Percentiles rank a stretch among this genome's conserved stretches.
These are phyloP conservation scores for Knoxia roxburghii DNA, from an alignment of 257 asterid genomes.

Conservation along the genomic window DNA sequence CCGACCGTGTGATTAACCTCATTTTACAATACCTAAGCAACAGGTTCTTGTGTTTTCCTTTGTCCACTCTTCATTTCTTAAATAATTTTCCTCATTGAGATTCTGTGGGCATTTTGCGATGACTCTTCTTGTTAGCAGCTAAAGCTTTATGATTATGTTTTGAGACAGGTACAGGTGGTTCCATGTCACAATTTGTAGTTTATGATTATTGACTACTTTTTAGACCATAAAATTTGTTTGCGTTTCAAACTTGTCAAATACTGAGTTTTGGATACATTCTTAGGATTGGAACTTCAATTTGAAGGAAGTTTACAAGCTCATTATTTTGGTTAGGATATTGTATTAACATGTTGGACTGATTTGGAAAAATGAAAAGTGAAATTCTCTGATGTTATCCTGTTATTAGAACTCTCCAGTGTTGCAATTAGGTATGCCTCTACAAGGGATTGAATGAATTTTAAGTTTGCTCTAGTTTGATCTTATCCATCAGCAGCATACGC, in stretches of 20 bases:
- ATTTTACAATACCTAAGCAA: constrained; percentile 86
- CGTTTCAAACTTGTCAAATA: neutral
- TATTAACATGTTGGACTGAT: neutral
- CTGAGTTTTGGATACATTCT: neutral
- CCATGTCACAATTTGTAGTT: neutral
- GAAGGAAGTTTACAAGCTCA: neutral
- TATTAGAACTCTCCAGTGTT: neutral
- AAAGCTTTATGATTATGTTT: neutral
- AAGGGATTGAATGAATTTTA: neutral
- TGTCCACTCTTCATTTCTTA: neutral
- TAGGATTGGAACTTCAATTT: neutral
- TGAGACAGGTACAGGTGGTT: too few species aligned
- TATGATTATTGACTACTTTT: neutral
- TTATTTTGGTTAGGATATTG: neutral
- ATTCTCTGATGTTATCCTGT: neutral
- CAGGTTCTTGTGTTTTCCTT: constrained; percentile 49
- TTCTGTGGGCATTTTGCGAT: neutral
- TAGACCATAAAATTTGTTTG: too few species aligned
- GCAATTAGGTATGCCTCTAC: neutral
- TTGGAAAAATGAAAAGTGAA: neutral
- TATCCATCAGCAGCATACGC: neutral
- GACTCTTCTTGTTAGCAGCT: neutral
- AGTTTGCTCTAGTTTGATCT: neutral
- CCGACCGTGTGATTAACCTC: constrained; percentile 93
- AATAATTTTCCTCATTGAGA: neutral